Evolutionary conservation across 2,329 filamentous ascomycete genomes (phyloP), one percentile per base, ranked within the genome.

Genomic region (Monosporascus sp.): DNA sequence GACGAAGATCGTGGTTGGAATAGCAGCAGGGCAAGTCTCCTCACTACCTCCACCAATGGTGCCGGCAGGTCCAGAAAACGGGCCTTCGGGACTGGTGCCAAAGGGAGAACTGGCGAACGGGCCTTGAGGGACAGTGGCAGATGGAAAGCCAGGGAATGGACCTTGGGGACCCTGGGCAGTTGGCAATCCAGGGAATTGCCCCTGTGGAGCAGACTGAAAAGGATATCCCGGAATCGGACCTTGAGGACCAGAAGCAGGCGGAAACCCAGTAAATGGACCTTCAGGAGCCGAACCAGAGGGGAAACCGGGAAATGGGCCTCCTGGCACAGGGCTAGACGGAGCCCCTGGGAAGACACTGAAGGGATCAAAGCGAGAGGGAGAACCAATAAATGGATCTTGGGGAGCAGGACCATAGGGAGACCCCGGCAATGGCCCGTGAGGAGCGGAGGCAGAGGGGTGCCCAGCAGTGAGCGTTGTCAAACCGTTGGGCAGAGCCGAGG

Each of bases 1-100:
- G 57, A 81, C 65, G 58, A 78, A 76, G 55, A 80, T 70, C 39
- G 77, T 80, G 37, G 68, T 71, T 37, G 72, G 72, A 7, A 64
- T 63, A 53, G 69, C 61, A 41, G 68, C 54, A 55, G 70, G 65
- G 58, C 78, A 80, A 24, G 70, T 75, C 47, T 66, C 56, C 44
- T 49, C 60, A 36, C 59, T 57, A 50, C 58, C 51, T 45, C 51
- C 58, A 41, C 31, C 51, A 31, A 50, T 56, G 44, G 42, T 54
- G 41, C 47, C 57, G 55, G 44, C 49, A 41, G 47, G 38, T 17
- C 17, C 38, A 18, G 18, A 4, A 18, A 41, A n/a, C 17, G 17
- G 48, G 15, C 24, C 48, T 15, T 18, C 17, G n/a, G 17, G 37
- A 27, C 17, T 38, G 25, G 48, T 18, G 27, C 37, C 38, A 44